Evolutionary conservation across 2,329 filamentous ascomycete genomes (phyloP).

Genomic region (Cladosporium cucumerinum): DNA sequence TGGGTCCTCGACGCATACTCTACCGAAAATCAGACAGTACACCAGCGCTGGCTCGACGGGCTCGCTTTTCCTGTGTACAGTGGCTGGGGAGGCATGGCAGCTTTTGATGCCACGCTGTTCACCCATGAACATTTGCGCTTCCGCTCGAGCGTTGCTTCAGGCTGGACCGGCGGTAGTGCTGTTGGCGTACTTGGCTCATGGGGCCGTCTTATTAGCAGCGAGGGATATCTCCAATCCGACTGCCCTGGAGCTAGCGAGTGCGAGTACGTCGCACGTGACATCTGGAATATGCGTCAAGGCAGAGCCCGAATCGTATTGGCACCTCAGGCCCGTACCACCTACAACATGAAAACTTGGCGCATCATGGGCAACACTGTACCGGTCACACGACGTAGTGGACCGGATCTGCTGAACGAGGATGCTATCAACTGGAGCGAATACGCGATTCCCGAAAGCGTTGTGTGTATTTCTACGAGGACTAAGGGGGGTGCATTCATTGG

Average conservation of each 20-base stretch:
- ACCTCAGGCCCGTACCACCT: slow-evolving; percentile 4
- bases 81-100: slow-evolving; percentile 16
- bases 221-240: slow-evolving; percentile 9
- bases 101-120: slow-evolving; percentile 12
- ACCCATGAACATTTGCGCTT: slow-evolving; percentile 12
- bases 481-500: neutral
- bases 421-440: slow-evolving; percentile 11
- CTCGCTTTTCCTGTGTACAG: slow-evolving; percentile 11
- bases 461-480: slow-evolving; percentile 11
- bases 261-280: slow-evolving; percentile 13
- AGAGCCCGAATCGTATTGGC: slow-evolving; percentile 9
- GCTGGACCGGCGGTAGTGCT: slow-evolving; percentile 13
- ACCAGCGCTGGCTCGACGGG: slow-evolving; percentile 13
- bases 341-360: slow-evolving; percentile 3
- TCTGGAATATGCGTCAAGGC: slow-evolving; percentile 14
- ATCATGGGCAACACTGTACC: neutral
- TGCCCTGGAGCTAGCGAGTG: slow-evolving; percentile 16
- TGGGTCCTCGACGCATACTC: slow-evolving; percentile 10
- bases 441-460: neutral
- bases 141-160: neutral
- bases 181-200: slow-evolving; percentile 6
- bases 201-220: slow-evolving; percentile 11
- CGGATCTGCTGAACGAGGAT: neutral
- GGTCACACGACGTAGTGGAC: neutral
- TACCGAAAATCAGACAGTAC: neutral